phyloP scores from a whole-genome alignment of 345 rosid genomes.

The Syzygium oleosum region DNA sequence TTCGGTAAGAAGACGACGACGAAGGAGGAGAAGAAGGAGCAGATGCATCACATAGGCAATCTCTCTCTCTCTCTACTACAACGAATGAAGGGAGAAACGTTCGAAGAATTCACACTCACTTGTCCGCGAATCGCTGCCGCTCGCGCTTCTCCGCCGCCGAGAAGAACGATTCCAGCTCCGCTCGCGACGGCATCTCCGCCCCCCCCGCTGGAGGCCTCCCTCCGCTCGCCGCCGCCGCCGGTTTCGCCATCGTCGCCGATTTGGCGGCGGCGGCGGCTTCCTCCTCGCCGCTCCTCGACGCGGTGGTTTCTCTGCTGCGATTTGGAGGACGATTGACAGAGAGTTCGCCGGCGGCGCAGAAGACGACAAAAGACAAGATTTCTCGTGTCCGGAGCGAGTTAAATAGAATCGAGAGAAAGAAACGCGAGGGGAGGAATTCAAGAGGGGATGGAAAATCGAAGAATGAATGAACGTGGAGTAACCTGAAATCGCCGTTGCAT shows the following conservation, averaged over 20 bases:
- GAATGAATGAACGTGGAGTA: background rate
- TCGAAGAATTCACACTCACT: conserved; percentile 15
- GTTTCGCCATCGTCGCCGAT: conserved; percentile 2
- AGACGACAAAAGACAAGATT: background rate
- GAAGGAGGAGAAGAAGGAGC: background rate
- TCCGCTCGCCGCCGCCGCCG: background rate
- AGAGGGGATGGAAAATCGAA: background rate
- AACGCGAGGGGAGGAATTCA: background rate
- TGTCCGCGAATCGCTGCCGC: conserved; percentile 39
- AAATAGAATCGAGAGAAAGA: background rate
- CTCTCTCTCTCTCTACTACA: background rate
- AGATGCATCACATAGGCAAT: conserved; percentile 13
- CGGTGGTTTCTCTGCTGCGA: conserved; percentile 18
- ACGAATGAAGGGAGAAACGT: background rate
- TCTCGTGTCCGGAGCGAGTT: background rate
- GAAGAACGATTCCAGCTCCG: conserved; percentile 53
- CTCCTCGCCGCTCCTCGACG: conserved; percentile 6
- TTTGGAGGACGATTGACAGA: background rate
- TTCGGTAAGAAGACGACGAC: background rate
- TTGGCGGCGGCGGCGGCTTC: background rate
- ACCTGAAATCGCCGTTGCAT: conserved; percentile 23
- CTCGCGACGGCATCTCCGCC: conserved; percentile 14
- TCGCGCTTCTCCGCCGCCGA: conserved; percentile 36
- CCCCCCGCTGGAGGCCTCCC: background rate
- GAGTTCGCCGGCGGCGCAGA: background rate